Conservation (phyloP, 495 filamentous ascomycete species). For the Penicillium waksmanii region DNA sequence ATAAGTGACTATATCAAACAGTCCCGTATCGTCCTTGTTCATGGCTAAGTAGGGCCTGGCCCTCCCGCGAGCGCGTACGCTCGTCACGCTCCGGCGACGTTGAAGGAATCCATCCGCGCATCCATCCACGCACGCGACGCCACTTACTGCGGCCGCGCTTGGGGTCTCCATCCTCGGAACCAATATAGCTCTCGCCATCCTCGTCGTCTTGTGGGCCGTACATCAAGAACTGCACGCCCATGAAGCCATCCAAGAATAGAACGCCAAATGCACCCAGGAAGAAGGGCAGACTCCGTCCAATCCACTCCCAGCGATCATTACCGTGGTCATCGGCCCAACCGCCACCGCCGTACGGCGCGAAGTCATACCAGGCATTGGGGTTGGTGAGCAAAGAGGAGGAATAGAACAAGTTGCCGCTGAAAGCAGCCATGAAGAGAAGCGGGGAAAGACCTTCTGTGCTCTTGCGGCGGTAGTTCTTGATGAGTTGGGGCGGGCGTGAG, state of each 20-base stretch:
- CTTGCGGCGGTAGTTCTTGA: slow-evolving; percentile 67
- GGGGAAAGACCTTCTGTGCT: slow-evolving; percentile 73
- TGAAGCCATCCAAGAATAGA: slow-evolving; percentile 63
- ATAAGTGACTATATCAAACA: slow-evolving; percentile 25
- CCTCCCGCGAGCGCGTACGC: slow-evolving; percentile 27
- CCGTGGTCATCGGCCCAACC: slow-evolving; percentile 68
- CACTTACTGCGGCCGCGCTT: slow-evolving; percentile 51
- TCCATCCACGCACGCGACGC: slow-evolving; percentile 64
- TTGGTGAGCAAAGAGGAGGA: slow-evolving; percentile 67
- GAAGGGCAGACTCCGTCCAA: slow-evolving; percentile 63
- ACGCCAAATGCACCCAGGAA: slow-evolving; percentile 75
- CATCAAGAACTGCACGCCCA: slow-evolving; percentile 67
- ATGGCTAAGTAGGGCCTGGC: slow-evolving; percentile 36
- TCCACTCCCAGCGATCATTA: slow-evolving; percentile 60
- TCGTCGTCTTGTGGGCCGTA: slow-evolving; percentile 52
- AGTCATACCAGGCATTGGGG: slow-evolving; percentile 67
- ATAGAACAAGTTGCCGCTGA: slow-evolving; percentile 76
- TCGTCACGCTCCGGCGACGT: slow-evolving; percentile 31
- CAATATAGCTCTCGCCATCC: slow-evolving; percentile 26
- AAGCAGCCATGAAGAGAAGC: slow-evolving; percentile 70
- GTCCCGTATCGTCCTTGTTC: slow-evolving; percentile 42
- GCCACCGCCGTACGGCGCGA: slow-evolving; percentile 63
- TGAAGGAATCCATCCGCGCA: slow-evolving; percentile 69
- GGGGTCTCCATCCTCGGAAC: slow-evolving; percentile 32
- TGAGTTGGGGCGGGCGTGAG: slow-evolving; percentile 72